Base-by-base conservation (phyloP, 371 early-diverging fungal species). In the Zancudomyces culisetae region DNA sequence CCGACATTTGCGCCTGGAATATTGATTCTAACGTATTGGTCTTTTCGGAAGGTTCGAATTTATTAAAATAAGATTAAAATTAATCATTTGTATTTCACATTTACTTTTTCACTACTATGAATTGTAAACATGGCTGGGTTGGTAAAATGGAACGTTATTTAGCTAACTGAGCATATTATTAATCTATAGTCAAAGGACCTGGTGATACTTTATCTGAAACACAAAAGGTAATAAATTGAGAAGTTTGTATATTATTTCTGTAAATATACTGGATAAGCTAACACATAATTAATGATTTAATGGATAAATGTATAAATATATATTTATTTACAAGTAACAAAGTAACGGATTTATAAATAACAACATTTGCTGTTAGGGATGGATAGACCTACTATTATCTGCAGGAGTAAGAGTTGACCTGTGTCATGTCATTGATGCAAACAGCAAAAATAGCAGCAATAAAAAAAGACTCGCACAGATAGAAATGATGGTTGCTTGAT, bases 131-230 rank as follows among this genome's bases (percentile, higher is more conserved):
- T n/a, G n/a, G n/a, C n/a, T n/a, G n/a, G n/a, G n/a, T n/a, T n/a
- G n/a, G n/a, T n/a, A n/a, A n/a, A n/a, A n/a, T n/a, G n/a, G 40
- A 13, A 40, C 10, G n/a, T 13, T 28, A 42, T 15, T 30, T 40
- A 20, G n/a, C 24, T 59, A 18, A 15, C 13, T 12, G 13, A 18
- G 42, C 48, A 22, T 18, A 42, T 27, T 20, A 29, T 35, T 13
- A 50, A 20, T 15, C 51, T 40, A 39, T 29, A 76, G 83, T 85
- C 19, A 85, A 85, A 55, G 83, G 85, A 0, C 85, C 85, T 10
- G 75, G 72, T 6, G 85, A 85, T 56, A 73, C 62, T 21, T 65
- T 85, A 12, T 82, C 82, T 12, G 75, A 80, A 49, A 76, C 79
- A n/a, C 85, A 85, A 58, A 75, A 70, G 42, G 61, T 61, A 43